These are phyloP conservation scores for Phialocephala subalpina DNA, from an alignment of 2,329 filamentous ascomycete genomes.

Conservation along the genomic window DNA sequence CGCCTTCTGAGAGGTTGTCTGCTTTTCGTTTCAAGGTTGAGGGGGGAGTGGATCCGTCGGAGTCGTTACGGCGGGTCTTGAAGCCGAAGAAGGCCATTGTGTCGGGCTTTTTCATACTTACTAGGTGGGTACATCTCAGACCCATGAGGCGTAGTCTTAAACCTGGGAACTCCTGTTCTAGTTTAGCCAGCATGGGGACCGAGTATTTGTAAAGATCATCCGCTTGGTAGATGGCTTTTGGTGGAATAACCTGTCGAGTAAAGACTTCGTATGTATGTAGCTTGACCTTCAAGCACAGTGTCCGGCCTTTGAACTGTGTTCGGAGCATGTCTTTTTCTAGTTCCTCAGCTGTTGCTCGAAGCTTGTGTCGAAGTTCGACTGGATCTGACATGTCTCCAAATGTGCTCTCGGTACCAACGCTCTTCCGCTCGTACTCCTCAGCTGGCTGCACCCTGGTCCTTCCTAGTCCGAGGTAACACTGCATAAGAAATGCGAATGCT, in stretches of 20 bases:
- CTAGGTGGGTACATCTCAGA: slow-evolving; percentile 83
- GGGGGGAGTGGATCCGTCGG: slow-evolving; percentile 27
- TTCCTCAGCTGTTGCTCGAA: slow-evolving; percentile 83
- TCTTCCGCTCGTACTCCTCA: slow-evolving; percentile 91
- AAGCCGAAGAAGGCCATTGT: slow-evolving; percentile 82
- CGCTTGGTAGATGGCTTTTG: slow-evolving; percentile 74
- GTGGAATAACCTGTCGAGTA: slow-evolving; percentile 80
- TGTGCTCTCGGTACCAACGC: slow-evolving; percentile 91
- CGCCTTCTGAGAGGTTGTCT: slow-evolving; percentile 48
- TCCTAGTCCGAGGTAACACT: slow-evolving; percentile 86
- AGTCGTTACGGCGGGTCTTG: slow-evolving; percentile 45
- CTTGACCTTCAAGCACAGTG: slow-evolving; percentile 90
- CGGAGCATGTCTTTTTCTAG: slow-evolving; percentile 84
- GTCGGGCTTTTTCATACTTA: slow-evolving; percentile 84
- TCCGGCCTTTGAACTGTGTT: slow-evolving; percentile 88
- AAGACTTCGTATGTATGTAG: slow-evolving; percentile 92
- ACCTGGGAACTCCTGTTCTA: slow-evolving; percentile 83
- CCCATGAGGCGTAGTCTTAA: slow-evolving; percentile 89
- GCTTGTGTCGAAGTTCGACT: slow-evolving; percentile 74
- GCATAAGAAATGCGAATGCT: slow-evolving; percentile 84
- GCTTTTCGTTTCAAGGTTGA: slow-evolving; percentile 48
- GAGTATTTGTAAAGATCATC: slow-evolving; percentile 86
- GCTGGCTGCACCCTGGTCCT: slow-evolving; percentile 85
- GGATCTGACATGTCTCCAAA: slow-evolving; percentile 82
- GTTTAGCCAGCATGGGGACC: slow-evolving; percentile 82